phyloP scores from a whole-genome alignment of 768 basidiomycete species.

The Naganishia kalamii region DNA sequence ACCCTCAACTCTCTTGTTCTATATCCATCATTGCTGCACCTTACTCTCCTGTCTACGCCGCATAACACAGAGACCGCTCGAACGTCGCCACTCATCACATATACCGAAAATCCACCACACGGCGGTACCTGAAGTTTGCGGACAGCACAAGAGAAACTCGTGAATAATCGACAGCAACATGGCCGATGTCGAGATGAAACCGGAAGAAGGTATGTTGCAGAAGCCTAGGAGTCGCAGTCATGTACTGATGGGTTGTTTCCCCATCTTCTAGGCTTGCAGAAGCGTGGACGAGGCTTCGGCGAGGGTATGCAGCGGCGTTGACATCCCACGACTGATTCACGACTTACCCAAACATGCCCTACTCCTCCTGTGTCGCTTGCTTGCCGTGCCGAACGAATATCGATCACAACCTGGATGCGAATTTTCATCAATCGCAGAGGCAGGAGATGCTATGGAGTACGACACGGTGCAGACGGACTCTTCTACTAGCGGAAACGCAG shows the following conservation, averaged over 20 bases:
- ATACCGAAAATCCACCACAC: background rate
- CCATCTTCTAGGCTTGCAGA: slow-evolving; percentile 53
- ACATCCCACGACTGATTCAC: slow-evolving; percentile 25
- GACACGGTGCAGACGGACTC: slow-evolving; percentile 69
- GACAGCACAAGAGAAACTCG: background rate
- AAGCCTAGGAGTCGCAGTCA: background rate
- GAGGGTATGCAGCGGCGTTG: slow-evolving; percentile 55
- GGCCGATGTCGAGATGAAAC: slow-evolving; percentile 21
- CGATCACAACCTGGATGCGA: background rate
- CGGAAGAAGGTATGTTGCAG: slow-evolving; percentile 12
- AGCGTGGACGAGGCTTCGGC: slow-evolving; percentile 79
- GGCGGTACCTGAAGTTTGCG: too few relatives aligned
- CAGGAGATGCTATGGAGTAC: slow-evolving; percentile 59
- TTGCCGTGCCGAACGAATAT: background rate
- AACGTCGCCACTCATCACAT: too few relatives aligned
- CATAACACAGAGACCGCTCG: too few relatives aligned
- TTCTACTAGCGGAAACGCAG: slow-evolving; percentile 68
- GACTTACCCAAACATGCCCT: background rate
- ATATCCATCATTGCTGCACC: too few relatives aligned
- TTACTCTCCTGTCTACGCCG: too few relatives aligned
- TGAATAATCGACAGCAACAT: background rate
- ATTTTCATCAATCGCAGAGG: slow-evolving; percentile 43
- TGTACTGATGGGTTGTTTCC: background rate
- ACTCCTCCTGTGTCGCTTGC: background rate
- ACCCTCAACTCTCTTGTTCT: too few relatives aligned